Evolutionary conservation across 2,329 filamentous ascomycete genomes (phyloP), one percentile per base, ranked within the genome.

Genomic region (Dactylellina parvicollis): DNA sequence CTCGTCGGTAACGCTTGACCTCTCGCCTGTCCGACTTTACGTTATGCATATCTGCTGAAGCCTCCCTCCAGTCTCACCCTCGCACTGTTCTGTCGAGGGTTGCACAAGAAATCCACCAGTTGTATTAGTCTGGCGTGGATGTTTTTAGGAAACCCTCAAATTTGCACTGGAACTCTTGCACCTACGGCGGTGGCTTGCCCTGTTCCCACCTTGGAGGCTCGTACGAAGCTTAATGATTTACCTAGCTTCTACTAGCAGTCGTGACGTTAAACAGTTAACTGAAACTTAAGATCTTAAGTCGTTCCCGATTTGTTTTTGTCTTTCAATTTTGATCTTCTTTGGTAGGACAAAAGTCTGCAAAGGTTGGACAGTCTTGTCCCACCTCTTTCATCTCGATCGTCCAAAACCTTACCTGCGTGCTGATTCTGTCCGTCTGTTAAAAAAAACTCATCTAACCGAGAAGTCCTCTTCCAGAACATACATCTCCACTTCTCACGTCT

Each of bases 1-100:
- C 55, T 57, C 56, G 52, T 57, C 49, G 42, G 40, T 50, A 71
- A 46, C 49, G 38, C 66, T 52, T 62, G 57, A 56, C 38, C 36
- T 49, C 18, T 70, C 28, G 54, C 52, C 62, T 59, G 52, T 52
- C 34, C 56, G 44, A 49, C 65, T 61, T 49, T 49, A 61, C 65
- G 46, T 56, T 38, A 40, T 62, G 65, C 65, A 61, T 40, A 52
- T 40, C 40, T 60, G 36, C 40, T 62, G 38, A 40, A 20, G 22
- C 26, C 16, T 16, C 40, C 26, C 36, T 57, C 24, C 20, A 8
- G 5, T 9, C 10, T 28, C 16, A 34, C 30, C 20, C 8, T 12
- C 18, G 12, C 20, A 8, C 18, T 20, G 8, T 28, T 2, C 44
- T 28, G 3, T 10, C 32, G 34, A 46, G 54, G 57, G 67, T 72